Evolutionary conservation across 257 asterid species (phyloP), one percentile per base, ranked within the genome.

Genomic region (Solanum neorickii): DNA sequence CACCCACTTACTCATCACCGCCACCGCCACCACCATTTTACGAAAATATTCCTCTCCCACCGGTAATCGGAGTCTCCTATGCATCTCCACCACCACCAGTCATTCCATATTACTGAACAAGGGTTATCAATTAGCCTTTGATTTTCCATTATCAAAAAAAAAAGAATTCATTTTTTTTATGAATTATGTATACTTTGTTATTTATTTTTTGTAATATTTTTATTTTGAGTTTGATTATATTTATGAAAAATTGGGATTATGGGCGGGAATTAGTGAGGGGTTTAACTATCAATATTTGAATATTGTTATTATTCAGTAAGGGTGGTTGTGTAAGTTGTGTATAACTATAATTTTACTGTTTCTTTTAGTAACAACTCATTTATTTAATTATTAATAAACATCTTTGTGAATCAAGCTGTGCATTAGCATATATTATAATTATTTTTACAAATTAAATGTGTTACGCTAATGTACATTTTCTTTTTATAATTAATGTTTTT

Each of bases 21-120:
- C 78, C 78, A 0, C 86, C 93, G 0, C 86, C 93, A 0, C 91
- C 92, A 2, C 86, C 94, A 20, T 8, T 21, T 44, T 78, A 25
- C 92, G 91, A 3, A 52, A 91, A 27, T 86, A 76, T 9, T 41
- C 91, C 92, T 1, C 93, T 92, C 1, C 93, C 93, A 16, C 91
- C 95, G 12, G 7, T 88, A 33, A 69, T 35, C 62, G 84, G 83
- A 89, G 86, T 90, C 52, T 29, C 83, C 13, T 84, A 92, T 59
- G 91, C 94, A 83, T 88, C 94, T 27, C 94, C 94, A 20, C 94
- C 94, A 47, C 93, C 94, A 31, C 93, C 93, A 33, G 60, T 80
- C 27, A 88, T 91, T 83, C 92, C 92, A 59, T 91, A 91, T 80
- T 91, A 91, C 83, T 90, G 62, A 89, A 73, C 74, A 14, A 0